These are phyloP conservation scores for Vanderwaltozyma polyspora DNA, from an alignment of 805 yeast genomes.

Conservation along the genomic window DNA sequence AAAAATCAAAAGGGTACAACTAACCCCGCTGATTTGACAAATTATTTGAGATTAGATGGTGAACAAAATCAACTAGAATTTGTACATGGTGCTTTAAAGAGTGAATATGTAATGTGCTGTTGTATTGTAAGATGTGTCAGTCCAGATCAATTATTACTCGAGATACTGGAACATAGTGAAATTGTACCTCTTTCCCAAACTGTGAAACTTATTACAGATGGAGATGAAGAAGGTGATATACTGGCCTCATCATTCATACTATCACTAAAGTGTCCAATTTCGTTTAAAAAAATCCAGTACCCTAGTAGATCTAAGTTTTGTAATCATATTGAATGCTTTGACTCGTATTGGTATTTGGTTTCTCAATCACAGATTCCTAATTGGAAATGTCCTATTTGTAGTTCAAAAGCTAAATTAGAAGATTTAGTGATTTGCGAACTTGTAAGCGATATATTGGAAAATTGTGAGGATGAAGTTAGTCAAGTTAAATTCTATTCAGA, in stretches of 20 bases:
- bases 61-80: slow-evolving; percentile 35
- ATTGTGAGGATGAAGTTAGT: background rate
- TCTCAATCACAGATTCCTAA: slow-evolving; percentile 1
- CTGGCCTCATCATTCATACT: background rate
- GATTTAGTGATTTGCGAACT: slow-evolving; percentile 2
- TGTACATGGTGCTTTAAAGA: slow-evolving; percentile 44
- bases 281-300: background rate
- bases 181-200: background rate
- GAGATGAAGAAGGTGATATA: background rate
- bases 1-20: slow-evolving; percentile 69
- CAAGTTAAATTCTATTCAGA: slow-evolving; percentile 1
- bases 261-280: slow-evolving; percentile 2
- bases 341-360: slow-evolving; percentile 1
- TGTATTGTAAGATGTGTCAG: slow-evolving; percentile 43
- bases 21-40: slow-evolving; percentile 67
- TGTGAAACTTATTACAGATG: background rate
- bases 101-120: slow-evolving; percentile 38
- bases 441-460: slow-evolving; percentile 1
- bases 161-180: slow-evolving; percentile 1
- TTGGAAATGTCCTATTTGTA: slow-evolving; percentile 4
- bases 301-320: slow-evolving; percentile 2
- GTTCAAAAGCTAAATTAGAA: background rate
- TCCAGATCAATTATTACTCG: slow-evolving; percentile 28
- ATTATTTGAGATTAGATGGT: slow-evolving; percentile 21
- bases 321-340: slow-evolving; percentile 2